Base-by-base conservation (phyloP, 441 rosid species). In the Cnidoscolus chayamansa region DNA sequence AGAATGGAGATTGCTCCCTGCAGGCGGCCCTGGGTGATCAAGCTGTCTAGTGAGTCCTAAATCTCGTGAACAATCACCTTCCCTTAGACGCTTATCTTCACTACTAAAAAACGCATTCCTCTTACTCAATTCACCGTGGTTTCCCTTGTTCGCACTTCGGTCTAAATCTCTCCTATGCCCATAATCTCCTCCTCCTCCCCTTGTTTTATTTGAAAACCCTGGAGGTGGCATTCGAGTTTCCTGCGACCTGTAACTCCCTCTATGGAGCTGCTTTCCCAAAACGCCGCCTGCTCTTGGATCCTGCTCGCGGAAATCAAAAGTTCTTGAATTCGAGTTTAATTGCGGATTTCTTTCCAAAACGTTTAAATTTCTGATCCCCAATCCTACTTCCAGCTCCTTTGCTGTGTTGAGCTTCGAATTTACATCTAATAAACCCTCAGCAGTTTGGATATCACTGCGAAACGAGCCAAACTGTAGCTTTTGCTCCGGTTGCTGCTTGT, bases 1-100 rank as follows among this genome's bases (percentile, higher is more conserved):
- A 37, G 93, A 88, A 65, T 71, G 86, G 8, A 86, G 84, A 69
- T 77, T 83, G 35, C 82, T 84, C 72, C 90, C 87, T 6, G 82
- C 71, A 57, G 86, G 84, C 12, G 84, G 88, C 10, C 92, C 90
- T 45, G 94, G 93, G n/a, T 67, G 88, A 77, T 89, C 88, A 80
- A 87, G 82, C 82, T 88, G 96, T 73, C 76, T 76, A 40, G 79
- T 67, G 54, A 88, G 80, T 69, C 86, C 81, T 10, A 70, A 71
- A 54, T 56, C 80, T 40, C 61, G 55, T 5, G 63, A 72, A 32
- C 68, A 76, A 65, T 72, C 53, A 63, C 76, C 74, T 37, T 72
- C 60, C 67, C 50, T 83, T 30, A 76, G 67, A 62, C 84, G 83
- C 54, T 71, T 83, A 67, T 73, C 83, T 74, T 81, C 85, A 19